Evolutionary conservation across 305 asterid species (phyloP), one percentile per base, ranked within the genome.

Genomic region (Salvia sclarea): DNA sequence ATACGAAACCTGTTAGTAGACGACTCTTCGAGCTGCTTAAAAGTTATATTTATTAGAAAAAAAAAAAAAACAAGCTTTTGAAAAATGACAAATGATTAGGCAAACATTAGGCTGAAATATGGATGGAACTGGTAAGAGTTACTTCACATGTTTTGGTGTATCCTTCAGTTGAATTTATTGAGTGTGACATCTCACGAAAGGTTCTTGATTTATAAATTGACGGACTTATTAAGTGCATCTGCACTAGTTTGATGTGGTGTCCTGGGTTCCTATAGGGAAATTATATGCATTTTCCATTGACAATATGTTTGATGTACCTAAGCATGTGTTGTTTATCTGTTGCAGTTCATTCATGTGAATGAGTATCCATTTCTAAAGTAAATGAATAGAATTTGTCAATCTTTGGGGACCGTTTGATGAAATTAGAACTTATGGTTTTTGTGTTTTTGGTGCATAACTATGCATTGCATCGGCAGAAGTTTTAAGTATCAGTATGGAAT

Each of bases 401-500:
- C 20, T 21, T 10, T 33, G 41, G 55, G 60, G 30, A 17, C 24
- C 24, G 50, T 64, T 45, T 61, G 64, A 33, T 68, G 8, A 11
- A 31, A 45, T 48, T 57, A 4, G 25, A 13, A 17, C 24, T 9
- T 30, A 20, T 25, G 17, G 17, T 37, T 17, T 21, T 8, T 61
- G 33, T 28, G 57, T 14, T 68, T 52, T 25, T 57, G 33, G 33
- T 69, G 45, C 11, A 11, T 14, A 25, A 6, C 56, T 57, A 61
- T 28, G 50, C 14, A 4, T n/a, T 58, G 9, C 13, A 1, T 17
- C 13, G 49, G 63, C 21, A 6, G 24, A 44, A 40, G 31, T 11
- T 37, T n/a, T 13, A n/a, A n/a, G 21, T 21, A 37, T 61, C 67
- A n/a, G 64, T 62, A 16, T 54, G 53, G 56, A 35, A 61, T 61